A percentile compares a stretch with the other conserved stretches of the same genome.
Evolutionary conservation across 345 rosid species (phyloP).

Genomic region (Acer yangbiense): DNA sequence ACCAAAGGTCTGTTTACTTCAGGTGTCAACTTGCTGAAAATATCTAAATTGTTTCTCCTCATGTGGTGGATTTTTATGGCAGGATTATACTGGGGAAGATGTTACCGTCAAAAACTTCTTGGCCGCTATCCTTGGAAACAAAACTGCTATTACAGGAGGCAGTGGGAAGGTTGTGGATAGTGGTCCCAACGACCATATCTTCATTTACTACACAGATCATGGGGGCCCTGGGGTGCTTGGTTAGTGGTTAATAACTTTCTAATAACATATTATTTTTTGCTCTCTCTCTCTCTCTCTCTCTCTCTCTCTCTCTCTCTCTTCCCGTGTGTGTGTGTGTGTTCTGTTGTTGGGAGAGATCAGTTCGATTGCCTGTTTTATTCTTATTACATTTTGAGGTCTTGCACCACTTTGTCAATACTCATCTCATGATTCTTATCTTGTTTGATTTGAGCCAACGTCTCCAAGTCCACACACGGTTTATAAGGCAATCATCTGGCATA

Average conservation of each 20-base stretch:
- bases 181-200: constrained; percentile 91
- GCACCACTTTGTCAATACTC: background rate
- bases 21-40: background rate
- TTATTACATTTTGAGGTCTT: background rate
- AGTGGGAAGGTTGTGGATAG: constrained; percentile 93
- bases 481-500: background rate
- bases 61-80: constrained; percentile 22
- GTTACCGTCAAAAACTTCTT: constrained; percentile 75
- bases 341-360: background rate
- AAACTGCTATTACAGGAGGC: constrained; percentile 76
- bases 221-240: constrained; percentile 98
- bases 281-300: background rate
- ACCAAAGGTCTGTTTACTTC: constrained; percentile 63
- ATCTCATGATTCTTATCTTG: background rate
- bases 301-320: background rate
- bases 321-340: background rate
- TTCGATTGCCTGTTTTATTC: background rate
- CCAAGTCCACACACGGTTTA: background rate
- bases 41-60: background rate
- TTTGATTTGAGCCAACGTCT: background rate
- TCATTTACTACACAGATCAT: constrained; percentile 82
- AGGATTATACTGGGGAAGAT: constrained; percentile 93
- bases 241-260: constrained; percentile 39
- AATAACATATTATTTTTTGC: background rate
- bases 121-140: constrained; percentile 84